A percentile compares a stretch with the other conserved stretches of the same genome.
These are phyloP conservation scores for Linum trigynum DNA, from an alignment of 345 rosid species.

Conservation along the genomic window DNA sequence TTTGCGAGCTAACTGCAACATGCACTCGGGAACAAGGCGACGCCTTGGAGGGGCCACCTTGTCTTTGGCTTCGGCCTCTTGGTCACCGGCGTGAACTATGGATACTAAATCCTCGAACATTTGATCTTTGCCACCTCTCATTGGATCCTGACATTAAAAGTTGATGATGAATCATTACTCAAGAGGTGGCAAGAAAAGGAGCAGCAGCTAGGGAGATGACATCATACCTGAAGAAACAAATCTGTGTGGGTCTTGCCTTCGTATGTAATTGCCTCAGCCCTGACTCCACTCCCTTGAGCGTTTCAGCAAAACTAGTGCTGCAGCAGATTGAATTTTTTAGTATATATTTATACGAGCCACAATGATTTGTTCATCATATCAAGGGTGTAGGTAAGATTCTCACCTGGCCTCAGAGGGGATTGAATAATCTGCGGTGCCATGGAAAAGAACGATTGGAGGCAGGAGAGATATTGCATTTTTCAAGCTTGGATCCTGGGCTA, in stretches of 20 bases:
- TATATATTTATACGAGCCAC: too few relatives aligned
- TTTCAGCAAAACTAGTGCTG: slow-evolving; percentile 71
- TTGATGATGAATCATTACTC: too few relatives aligned
- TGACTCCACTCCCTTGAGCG: slow-evolving; percentile 63
- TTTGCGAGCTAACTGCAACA: slow-evolving; percentile 69
- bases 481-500: slow-evolving; percentile 54
- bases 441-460: slow-evolving; percentile 74
- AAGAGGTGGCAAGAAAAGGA: not conserved
- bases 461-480: slow-evolving; percentile 51
- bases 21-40: slow-evolving; percentile 85
- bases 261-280: slow-evolving; percentile 61
- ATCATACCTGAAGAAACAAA: slow-evolving; percentile 86
- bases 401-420: slow-evolving; percentile 91
- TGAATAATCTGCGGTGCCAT: slow-evolving; percentile 90
- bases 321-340: slow-evolving; percentile 8
- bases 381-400: slow-evolving; percentile 11
- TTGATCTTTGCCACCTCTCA: slow-evolving; percentile 89
- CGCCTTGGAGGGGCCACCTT: slow-evolving; percentile 62
- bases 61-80: slow-evolving; percentile 44
- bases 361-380: too few relatives aligned
- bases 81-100: slow-evolving; percentile 46
- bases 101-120: slow-evolving; percentile 76
- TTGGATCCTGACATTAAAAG: slow-evolving; percentile 56
- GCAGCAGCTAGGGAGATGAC: not conserved
- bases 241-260: slow-evolving; percentile 95